These are phyloP conservation scores for Sporothrix schenckii DNA, from an alignment of 2,329 filamentous ascomycete genomes.

Conservation along the genomic window DNA sequence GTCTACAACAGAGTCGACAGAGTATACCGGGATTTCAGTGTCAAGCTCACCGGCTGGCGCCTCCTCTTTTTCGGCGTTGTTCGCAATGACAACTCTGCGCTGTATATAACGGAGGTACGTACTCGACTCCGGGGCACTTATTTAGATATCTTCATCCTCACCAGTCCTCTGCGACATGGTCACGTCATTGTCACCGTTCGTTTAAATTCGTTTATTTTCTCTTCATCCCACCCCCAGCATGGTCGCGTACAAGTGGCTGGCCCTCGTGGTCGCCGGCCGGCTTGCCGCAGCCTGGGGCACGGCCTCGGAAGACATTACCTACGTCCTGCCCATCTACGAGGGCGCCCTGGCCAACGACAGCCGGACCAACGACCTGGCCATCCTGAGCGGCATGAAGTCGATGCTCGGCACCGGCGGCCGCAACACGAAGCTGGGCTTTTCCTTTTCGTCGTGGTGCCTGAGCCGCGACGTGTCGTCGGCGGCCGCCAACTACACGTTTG, in stretches of 20 bases:
- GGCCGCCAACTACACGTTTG: conserved; percentile 21
- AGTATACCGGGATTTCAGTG: too few species aligned
- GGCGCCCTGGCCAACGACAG: conserved; percentile 23
- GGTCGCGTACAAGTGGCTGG: conserved; percentile 4
- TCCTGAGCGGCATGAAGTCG: conserved; percentile 8
- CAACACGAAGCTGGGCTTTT: conserved; percentile 18
- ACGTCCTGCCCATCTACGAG: conserved; percentile 22
- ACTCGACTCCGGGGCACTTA: background rate
- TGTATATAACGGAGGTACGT: conserved; percentile 8
- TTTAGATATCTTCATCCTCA: background rate
- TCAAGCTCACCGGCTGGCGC: too few species aligned
- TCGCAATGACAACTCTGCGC: background rate
- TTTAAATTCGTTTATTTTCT: background rate
- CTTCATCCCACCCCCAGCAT: background rate
- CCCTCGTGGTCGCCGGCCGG: conserved; percentile 10
- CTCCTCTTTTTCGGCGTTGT: too few species aligned
- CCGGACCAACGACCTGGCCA: conserved; percentile 14
- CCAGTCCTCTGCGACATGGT: background rate
- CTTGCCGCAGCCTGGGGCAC: conserved; percentile 20
- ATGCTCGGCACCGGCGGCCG: conserved; percentile 5
- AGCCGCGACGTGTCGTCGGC: conserved; percentile 8
- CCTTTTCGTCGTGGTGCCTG: conserved; percentile 15
- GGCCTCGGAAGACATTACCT: background rate
- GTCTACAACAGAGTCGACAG: too few species aligned
- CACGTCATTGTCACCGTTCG: background rate